These are phyloP conservation scores for Coniophora puteana DNA, from an alignment of 1,284 basidiomycete species.

Conservation along the genomic window DNA sequence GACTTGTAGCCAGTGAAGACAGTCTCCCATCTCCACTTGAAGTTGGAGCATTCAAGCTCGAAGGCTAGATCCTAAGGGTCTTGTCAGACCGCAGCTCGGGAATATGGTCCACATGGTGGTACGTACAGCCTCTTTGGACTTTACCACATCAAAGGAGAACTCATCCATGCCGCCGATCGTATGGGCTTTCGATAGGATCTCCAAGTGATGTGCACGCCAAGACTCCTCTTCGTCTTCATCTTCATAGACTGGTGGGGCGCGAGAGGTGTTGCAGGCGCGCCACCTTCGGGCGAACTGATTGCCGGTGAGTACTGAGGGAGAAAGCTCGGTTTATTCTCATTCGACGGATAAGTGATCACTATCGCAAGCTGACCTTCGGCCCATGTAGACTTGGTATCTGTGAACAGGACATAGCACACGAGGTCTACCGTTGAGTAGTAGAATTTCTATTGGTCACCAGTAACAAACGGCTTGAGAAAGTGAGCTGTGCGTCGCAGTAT, in stretches of 20 bases:
- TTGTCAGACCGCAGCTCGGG: conserved; percentile 13
- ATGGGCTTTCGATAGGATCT: conserved; percentile 52
- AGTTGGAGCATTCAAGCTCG: conserved; percentile 50
- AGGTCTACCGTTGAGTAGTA: conserved; percentile 49
- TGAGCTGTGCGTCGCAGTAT: conserved; percentile 7
- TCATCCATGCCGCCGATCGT: conserved; percentile 54
- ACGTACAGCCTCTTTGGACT: conserved; percentile 56
- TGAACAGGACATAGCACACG: conserved; percentile 58
- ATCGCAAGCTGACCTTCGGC: conserved; percentile 52
- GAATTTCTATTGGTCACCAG: conserved; percentile 48
- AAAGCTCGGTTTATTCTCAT: conserved; percentile 12
- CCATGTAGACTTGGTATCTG: conserved; percentile 73
- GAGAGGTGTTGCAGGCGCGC: conserved; percentile 48
- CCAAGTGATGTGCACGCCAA: conserved; percentile 52
- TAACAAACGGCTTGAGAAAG: no score
- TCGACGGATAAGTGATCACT: conserved; percentile 17
- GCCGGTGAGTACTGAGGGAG: conserved; percentile 46
- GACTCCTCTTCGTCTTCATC: conserved; percentile 43
- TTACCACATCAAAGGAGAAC: conserved; percentile 51
- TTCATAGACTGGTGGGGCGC: conserved; percentile 23
- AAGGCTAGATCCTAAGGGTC: conserved; percentile 59
- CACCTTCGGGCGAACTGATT: conserved; percentile 65
- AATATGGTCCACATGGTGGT: conserved; percentile 1
- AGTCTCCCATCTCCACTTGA: conserved; percentile 78
- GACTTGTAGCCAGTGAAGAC: conserved; percentile 56